Base-by-base conservation (phyloP, 306 rosid genomes). In the Gleditsia sinensis region DNA sequence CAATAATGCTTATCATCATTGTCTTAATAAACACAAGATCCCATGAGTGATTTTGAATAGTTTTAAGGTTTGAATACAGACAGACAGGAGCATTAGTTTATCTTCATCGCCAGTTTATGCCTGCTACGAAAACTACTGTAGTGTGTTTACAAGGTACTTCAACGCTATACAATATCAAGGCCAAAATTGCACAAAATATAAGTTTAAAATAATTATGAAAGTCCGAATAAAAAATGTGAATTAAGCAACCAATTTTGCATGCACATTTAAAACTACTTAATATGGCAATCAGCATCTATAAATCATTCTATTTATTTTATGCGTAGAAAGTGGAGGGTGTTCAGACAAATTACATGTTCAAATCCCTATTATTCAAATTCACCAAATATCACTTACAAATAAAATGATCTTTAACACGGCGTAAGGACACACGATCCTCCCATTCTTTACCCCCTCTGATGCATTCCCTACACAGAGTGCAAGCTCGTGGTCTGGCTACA, bases 401-500 rank as follows among this genome's bases (percentile, higher is more conserved):
- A 87, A 90, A 94, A 84, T 94, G 98, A 83, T 88, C 83, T 75
- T 94, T 94, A 32, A 87, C 92, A 16, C 98, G 98, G 4, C 85
- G 93, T 48, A 94, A 33, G 34, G 97, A 70, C 40, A 94, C 85
- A 0, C 88, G 90, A 37, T 94, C 88, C 79, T 90, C 95, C 98
- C 98, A 90, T 67, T 82, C 89, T 67, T 88, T 73, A n/a, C 90
- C 98, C 12, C 85, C 98, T 88, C 97, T 87, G 67, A 94, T 88
- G 83, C 98, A 94, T 80, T 94, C 98, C 84, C 98, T 88, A 78
- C 97, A 94, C 33, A 91, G 80, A 74, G 97, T 94, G 87, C 98
- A 94, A 4, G 75, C 83, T 69, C 98, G 84, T 7, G 98, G 93
- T 13, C 76, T 85, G 51, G 82, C 87, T 56, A 86, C 96, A 6